phyloP scores from a whole-genome alignment of 805 yeast genomes.

The Brettanomyces anomalus region DNA sequence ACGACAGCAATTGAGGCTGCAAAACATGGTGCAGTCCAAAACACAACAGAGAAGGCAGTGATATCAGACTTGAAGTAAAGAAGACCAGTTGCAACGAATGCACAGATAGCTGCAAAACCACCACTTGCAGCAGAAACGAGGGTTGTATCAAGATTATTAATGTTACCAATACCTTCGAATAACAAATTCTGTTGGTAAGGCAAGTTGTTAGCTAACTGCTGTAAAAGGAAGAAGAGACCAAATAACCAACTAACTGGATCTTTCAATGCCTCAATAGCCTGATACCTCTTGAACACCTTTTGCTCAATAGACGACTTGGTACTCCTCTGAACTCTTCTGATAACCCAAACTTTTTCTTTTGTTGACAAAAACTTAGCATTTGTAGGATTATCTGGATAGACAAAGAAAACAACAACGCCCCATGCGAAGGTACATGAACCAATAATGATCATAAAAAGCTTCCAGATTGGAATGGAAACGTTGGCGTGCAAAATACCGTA shows the following conservation, averaged over 20 bases:
- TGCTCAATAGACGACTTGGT: slow-evolving; percentile 35
- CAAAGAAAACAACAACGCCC: slow-evolving; percentile 25
- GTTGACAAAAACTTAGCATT: slow-evolving; percentile 36
- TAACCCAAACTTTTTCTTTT: slow-evolving; percentile 44
- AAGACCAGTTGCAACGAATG: slow-evolving; percentile 29
- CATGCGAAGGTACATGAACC: slow-evolving; percentile 45
- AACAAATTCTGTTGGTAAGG: slow-evolving; percentile 44
- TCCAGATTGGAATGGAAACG: slow-evolving; percentile 34
- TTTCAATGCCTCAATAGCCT: slow-evolving; percentile 38
- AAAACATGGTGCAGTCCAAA: slow-evolving; percentile 25
- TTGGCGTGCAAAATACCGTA: slow-evolving; percentile 28
- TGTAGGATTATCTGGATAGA: slow-evolving; percentile 51
- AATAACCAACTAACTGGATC: slow-evolving; percentile 43
- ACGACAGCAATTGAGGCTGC: slow-evolving; percentile 38
- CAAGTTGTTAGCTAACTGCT: slow-evolving; percentile 43
- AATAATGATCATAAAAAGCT: slow-evolving; percentile 43
- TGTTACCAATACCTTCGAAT: slow-evolving; percentile 32
- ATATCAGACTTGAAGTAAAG: slow-evolving; percentile 27
- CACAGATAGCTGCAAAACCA: slow-evolving; percentile 36
- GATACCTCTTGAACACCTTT: slow-evolving; percentile 36
- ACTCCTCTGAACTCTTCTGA: slow-evolving; percentile 31
- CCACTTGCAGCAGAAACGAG: slow-evolving; percentile 46
- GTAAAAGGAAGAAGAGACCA: slow-evolving; percentile 31
- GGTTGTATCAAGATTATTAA: slow-evolving; percentile 36
- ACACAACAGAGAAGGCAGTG: slow-evolving; percentile 25